Evolutionary conservation across 2,329 filamentous ascomycete genomes (phyloP).

Genomic region (Pseudofabraea citricarpa): DNA sequence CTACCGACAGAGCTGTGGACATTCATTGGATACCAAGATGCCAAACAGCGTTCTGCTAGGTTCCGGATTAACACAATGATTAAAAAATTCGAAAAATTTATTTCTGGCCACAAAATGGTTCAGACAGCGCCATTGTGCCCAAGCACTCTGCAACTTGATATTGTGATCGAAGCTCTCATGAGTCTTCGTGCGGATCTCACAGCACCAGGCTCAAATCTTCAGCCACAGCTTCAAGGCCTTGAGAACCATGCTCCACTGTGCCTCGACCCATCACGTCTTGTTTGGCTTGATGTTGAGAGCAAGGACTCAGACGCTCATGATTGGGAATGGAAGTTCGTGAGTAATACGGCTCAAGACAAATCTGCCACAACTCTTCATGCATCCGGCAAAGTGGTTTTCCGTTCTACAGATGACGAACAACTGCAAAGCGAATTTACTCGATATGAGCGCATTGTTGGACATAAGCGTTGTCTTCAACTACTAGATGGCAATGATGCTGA

Average conservation of each 20-base stretch:
- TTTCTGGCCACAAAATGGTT: constrained; percentile 10
- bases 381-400: not conserved
- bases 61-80: constrained; percentile 14
- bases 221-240: constrained; percentile 1
- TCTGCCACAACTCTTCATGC: not conserved
- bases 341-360: not conserved
- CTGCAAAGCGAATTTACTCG: not conserved
- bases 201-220: not conserved
- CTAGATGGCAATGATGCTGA: constrained; percentile 16
- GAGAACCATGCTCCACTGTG: not conserved
- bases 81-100: constrained; percentile 5
- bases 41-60: constrained; percentile 1
- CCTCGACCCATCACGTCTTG: not conserved
- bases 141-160: constrained; percentile 8
- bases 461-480: constrained; percentile 10
- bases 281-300: not conserved
- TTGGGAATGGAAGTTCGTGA: not conserved
- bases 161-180: constrained; percentile 8
- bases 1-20: constrained; percentile 9
- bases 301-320: not conserved
- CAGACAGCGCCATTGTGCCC: constrained; percentile 15
- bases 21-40: constrained; percentile 13
- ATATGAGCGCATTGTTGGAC: constrained; percentile 1
- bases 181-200: constrained; percentile 6
- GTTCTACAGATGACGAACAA: not conserved